Conservation (phyloP, 1,284 basidiomycete genomes). For the Pulchroboletus neoregius region DNA sequence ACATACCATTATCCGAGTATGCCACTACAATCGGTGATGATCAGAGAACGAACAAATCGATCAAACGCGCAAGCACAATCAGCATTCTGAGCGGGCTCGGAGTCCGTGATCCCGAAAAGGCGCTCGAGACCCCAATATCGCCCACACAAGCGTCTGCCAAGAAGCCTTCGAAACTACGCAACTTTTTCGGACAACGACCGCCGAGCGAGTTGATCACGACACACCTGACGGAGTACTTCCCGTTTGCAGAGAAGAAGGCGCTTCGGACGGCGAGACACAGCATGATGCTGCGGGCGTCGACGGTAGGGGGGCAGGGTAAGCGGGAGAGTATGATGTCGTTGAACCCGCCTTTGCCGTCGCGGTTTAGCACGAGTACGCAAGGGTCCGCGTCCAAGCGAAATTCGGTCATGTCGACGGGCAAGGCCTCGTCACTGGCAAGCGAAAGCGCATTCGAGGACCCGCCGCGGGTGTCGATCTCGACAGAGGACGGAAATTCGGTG, state of each 20-base stretch:
- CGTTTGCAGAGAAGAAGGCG: conserved; percentile 85
- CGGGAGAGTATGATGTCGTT: conserved; percentile 52
- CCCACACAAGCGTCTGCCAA: conserved; percentile 38
- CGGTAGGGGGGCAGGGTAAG: conserved; percentile 36
- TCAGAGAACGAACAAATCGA: conserved; percentile 51
- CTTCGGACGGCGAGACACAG: conserved; percentile 83
- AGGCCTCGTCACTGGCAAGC: conserved; percentile 29
- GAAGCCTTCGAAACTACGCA: conserved; percentile 74
- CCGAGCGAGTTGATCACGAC: conserved; percentile 96
- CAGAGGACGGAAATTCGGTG: conserved; percentile 58
- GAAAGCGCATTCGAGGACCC: conserved; percentile 32
- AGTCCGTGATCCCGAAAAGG: conserved; percentile 67
- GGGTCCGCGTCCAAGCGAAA: conserved; percentile 58
- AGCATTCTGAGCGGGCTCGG: conserved; percentile 93
- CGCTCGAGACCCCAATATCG: conserved; percentile 49
- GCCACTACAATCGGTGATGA: conserved; percentile 3
- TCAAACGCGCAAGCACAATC: conserved; percentile 90
- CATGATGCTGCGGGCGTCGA: conserved; percentile 55
- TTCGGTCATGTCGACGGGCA: conserved; percentile 49
- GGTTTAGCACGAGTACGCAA: conserved; percentile 68
- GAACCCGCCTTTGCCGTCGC: conserved; percentile 43
- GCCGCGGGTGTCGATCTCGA: conserved; percentile 72
- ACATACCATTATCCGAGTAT: conserved; percentile 33
- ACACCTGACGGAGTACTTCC: conserved; percentile 97
- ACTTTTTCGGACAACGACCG: conserved; percentile 98